These are phyloP conservation scores for Pontederia paniculata DNA, from an alignment of 176 grass and related monocot species.

Conservation along the genomic window DNA sequence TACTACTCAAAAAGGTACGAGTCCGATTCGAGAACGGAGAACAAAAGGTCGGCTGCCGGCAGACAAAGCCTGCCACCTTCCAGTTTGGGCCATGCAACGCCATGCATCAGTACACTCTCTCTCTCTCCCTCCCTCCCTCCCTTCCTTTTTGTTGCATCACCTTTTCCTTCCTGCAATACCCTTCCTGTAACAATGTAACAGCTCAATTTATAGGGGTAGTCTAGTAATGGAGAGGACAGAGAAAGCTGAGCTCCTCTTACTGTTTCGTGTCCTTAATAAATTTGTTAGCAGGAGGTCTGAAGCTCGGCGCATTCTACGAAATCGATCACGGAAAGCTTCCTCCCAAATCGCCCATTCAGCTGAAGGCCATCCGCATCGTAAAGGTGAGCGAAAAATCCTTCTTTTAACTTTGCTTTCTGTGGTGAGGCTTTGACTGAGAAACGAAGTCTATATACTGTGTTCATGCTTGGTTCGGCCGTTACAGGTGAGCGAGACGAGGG, in stretches of 20 bases:
- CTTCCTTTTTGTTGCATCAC: background rate
- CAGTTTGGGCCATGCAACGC: constrained; percentile 13
- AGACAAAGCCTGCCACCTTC: constrained; percentile 7
- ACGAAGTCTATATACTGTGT: background rate
- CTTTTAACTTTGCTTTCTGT: background rate
- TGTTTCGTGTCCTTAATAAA: background rate
- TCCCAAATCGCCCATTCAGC: constrained; percentile 61
- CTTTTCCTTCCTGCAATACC: background rate
- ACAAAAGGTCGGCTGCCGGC: background rate
- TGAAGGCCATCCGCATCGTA: constrained; percentile 59
- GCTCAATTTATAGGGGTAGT: background rate
- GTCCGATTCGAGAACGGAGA: background rate
- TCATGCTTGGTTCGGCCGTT: background rate
- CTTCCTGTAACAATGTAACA: background rate
- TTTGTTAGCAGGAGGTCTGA: background rate
- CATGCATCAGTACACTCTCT: constrained; percentile 12
- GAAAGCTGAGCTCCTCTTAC: background rate
- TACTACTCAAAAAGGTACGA: constrained; percentile 28
- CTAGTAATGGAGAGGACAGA: background rate
- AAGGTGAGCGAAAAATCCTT: constrained; percentile 22
- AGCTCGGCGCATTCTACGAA: constrained; percentile 50
- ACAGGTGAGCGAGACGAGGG: constrained; percentile 46
- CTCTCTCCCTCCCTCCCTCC: background rate
- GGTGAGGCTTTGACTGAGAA: background rate
- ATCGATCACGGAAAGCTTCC: constrained; percentile 68